Conservation (phyloP, 2,329 filamentous ascomycete genomes). For the Beauveria caledonica region DNA sequence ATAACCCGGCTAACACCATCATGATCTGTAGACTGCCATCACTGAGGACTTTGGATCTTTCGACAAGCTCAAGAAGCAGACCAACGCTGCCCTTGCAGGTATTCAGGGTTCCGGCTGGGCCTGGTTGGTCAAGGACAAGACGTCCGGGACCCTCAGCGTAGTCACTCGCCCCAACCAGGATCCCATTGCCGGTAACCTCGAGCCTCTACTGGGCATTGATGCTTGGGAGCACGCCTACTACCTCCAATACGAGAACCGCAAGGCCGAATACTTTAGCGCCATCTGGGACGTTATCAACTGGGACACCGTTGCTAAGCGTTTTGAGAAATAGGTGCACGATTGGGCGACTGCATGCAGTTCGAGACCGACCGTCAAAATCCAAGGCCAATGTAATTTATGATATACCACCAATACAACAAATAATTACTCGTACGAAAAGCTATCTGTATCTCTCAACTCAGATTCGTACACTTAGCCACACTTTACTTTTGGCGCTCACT, state of each 20-base stretch:
- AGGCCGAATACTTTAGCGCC: slow-evolving; percentile 89
- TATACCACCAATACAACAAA: slow-evolving; percentile 5
- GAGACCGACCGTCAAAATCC: not conserved
- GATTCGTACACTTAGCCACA: too few species aligned
- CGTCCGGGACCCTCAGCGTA: slow-evolving; percentile 52
- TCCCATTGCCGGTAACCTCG: slow-evolving; percentile 74
- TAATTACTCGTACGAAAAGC: not conserved
- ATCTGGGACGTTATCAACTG: slow-evolving; percentile 97
- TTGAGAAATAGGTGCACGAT: slow-evolving; percentile 37
- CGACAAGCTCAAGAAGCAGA: slow-evolving; percentile 55
- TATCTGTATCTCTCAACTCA: too few species aligned
- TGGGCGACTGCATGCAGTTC: not conserved
- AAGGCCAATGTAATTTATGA: slow-evolving; percentile 8
- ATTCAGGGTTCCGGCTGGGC: slow-evolving; percentile 88
- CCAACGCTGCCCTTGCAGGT: slow-evolving; percentile 59
- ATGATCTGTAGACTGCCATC: slow-evolving; percentile 43
- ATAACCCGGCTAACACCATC: not conserved
- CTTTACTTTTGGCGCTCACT: too few species aligned
- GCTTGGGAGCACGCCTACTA: slow-evolving; percentile 97
- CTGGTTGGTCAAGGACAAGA: slow-evolving; percentile 71
- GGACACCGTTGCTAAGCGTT: slow-evolving; percentile 78
- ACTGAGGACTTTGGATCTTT: slow-evolving; percentile 60
- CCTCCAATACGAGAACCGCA: slow-evolving; percentile 92
- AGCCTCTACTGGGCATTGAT: slow-evolving; percentile 80
- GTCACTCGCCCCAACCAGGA: slow-evolving; percentile 80